phyloP scores from a whole-genome alignment of 345 rosid species.

The Gynandropsis gynandra region DNA sequence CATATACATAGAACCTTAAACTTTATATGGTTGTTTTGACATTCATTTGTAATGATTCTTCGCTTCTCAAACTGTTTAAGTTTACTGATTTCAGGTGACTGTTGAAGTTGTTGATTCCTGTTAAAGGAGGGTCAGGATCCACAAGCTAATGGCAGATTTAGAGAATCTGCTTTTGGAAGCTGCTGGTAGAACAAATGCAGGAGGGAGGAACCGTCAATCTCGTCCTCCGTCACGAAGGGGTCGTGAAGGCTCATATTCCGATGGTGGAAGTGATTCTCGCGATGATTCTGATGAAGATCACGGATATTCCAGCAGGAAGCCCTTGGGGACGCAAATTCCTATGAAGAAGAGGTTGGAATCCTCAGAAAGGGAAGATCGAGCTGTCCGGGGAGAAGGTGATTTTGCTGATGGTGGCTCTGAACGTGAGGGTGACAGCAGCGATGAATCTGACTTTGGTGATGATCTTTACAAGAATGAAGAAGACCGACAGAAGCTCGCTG shows the following conservation, averaged over 20 bases:
- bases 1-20: background rate
- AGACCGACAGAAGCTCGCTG: constrained; percentile 63
- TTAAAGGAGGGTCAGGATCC: background rate
- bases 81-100: constrained; percentile 24
- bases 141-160: constrained; percentile 56
- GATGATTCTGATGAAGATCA: constrained; percentile 75
- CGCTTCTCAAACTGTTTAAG: background rate
- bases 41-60: background rate
- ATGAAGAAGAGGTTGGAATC: constrained; percentile 82
- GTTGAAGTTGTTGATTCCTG: background rate
- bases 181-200: constrained; percentile 74
- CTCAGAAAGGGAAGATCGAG: constrained; percentile 70
- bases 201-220: constrained; percentile 53
- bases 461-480: constrained; percentile 89
- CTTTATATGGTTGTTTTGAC: background rate
- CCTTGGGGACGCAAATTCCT: constrained; percentile 94
- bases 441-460: constrained; percentile 82
- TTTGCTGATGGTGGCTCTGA: constrained; percentile 54
- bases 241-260: constrained; percentile 80
- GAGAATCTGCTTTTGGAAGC: constrained; percentile 94
- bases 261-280: constrained; percentile 82
- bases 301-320: constrained; percentile 71
- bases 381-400: constrained; percentile 47
- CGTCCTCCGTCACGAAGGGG: constrained; percentile 51
- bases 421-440: constrained; percentile 65